Base-by-base conservation (phyloP, 2,329 filamentous ascomycete genomes). In the Calonectria multiphialidica region DNA sequence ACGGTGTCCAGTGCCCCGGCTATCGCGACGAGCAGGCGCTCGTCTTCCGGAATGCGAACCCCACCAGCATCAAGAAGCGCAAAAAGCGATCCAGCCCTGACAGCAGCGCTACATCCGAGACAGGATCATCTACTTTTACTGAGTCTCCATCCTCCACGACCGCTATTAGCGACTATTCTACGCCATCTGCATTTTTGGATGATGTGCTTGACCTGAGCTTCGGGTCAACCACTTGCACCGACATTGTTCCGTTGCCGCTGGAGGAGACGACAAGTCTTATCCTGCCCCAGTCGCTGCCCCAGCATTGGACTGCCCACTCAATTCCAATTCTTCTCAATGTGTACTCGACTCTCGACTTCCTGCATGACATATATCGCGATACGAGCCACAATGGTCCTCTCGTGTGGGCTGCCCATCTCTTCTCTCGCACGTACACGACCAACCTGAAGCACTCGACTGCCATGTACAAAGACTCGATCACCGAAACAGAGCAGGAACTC, bases 21-120 rank as follows among this genome's bases (percentile, higher is more conserved):
- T 86, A 86, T 66, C 80, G 84, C 10, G 81, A 84, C 69, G 81
- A 83, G 64, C 79, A 84, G 30, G 83, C 84, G 53, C 81, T 86
- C 40, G 81, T 85, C 72, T 86, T 86, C 68, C 83, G 83, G 67
- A 80, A 83, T 66, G 80, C 80, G 13, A 79, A 80, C 66, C 77
- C 82, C 9, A 71, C 75, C 35, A 76, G 71, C 3, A 47, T 79
- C 35, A 81, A 77, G 75, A 82, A 80, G 73, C 76, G 80, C 62
- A 84, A 80, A 78, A 82, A 81, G 72, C 77, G 74, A 44, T 18
- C 63, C 7, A 66, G 72, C 23, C 74, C 75, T 66, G 66, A 74
- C 6, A 59, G 49, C 35, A 70, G 66, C 21, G 64, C 42, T 2
- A 72, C 47, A 25, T 70, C 75, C 8, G 42, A 57, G 28, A 44